Percentiles rank a stretch among this genome's conserved stretches.
Evolutionary conservation across 2,329 filamentous ascomycete genomes (phyloP).

Genomic region (Aspergillaceae sp.): DNA sequence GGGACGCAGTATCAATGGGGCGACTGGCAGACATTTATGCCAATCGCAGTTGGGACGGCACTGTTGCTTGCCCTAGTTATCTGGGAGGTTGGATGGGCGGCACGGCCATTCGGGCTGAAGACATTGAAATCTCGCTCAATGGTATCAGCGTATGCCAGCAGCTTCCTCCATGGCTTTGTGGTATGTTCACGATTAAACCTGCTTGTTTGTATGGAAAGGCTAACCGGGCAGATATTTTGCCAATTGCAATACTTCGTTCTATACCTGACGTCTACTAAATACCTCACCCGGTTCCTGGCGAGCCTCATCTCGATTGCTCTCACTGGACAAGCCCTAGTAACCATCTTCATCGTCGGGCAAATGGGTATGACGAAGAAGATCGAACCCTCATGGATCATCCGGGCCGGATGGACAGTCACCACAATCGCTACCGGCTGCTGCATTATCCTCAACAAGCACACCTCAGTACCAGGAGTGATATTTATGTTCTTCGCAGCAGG

Average conservation of each 20-base stretch:
- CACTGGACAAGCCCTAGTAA: conserved; percentile 18
- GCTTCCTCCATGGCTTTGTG: conserved; percentile 37
- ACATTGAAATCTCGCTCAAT: conserved; percentile 25
- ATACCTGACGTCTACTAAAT: conserved; percentile 32
- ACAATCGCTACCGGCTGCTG: conserved; percentile 31
- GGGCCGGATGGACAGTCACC: conserved; percentile 34
- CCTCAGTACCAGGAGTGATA: conserved; percentile 27
- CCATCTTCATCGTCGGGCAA: conserved; percentile 12
- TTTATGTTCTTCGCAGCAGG: conserved; percentile 32
- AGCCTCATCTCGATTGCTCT: conserved; percentile 34
- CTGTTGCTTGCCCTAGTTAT: conserved; percentile 25
- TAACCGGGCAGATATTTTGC: conserved; percentile 27
- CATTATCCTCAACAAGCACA: conserved; percentile 27
- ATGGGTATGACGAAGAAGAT: conserved; percentile 9
- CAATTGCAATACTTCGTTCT: conserved; percentile 37
- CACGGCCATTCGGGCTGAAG: conserved; percentile 27
- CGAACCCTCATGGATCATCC: conserved; percentile 33
- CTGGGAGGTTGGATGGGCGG: conserved; percentile 28
- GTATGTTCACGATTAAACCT: conserved; percentile 20
- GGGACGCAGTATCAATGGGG: conserved; percentile 34
- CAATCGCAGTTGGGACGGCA: conserved; percentile 27
- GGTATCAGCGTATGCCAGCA: conserved; percentile 32
- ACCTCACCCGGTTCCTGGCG: conserved; percentile 23
- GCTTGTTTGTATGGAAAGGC: background rate
- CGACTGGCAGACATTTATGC: conserved; percentile 31